Evolutionary conservation across 495 filamentous ascomycete species (phyloP).

Genomic region (Lindgomyces ingoldianus): DNA sequence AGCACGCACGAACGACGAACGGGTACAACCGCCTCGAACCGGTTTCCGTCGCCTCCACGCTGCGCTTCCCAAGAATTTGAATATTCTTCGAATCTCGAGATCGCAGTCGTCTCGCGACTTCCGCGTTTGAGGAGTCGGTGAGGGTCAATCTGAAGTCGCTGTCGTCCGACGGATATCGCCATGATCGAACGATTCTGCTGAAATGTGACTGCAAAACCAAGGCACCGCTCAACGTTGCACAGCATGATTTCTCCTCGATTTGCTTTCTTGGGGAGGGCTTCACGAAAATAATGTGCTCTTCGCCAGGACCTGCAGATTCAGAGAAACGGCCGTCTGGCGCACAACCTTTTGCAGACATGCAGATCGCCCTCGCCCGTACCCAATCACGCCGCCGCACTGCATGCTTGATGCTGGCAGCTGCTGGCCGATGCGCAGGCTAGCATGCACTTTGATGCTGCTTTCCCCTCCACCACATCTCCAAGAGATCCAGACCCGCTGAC

Average conservation of each 20-base stretch:
- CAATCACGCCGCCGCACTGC: conserved; percentile 13
- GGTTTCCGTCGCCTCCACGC: background rate
- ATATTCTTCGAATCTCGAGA: background rate
- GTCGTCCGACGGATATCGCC: conserved; percentile 24
- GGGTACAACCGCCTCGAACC: background rate
- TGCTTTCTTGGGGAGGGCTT: background rate
- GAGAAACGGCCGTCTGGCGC: conserved; percentile 8
- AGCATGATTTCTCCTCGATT: conserved; percentile 10
- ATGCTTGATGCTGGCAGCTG: background rate
- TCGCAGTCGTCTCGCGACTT: background rate
- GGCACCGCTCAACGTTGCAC: conserved; percentile 23
- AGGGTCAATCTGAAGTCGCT: background rate
- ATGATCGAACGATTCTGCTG: conserved; percentile 24
- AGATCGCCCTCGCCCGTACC: conserved; percentile 19
- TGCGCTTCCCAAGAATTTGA: background rate
- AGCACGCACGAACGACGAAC: no score
- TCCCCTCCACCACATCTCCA: conserved; percentile 4
- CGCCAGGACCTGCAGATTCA: conserved; percentile 28
- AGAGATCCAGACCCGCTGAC: conserved; percentile 30
- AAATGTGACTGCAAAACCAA: background rate
- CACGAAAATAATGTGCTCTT: background rate
- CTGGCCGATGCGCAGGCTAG: conserved; percentile 5
- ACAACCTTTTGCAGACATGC: conserved; percentile 17
- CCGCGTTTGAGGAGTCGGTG: background rate
- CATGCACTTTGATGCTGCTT: conserved; percentile 3